Evolutionary conservation across 2,329 filamentous ascomycete species (phyloP).

Genomic region (Aspergillus luchuensis): DNA sequence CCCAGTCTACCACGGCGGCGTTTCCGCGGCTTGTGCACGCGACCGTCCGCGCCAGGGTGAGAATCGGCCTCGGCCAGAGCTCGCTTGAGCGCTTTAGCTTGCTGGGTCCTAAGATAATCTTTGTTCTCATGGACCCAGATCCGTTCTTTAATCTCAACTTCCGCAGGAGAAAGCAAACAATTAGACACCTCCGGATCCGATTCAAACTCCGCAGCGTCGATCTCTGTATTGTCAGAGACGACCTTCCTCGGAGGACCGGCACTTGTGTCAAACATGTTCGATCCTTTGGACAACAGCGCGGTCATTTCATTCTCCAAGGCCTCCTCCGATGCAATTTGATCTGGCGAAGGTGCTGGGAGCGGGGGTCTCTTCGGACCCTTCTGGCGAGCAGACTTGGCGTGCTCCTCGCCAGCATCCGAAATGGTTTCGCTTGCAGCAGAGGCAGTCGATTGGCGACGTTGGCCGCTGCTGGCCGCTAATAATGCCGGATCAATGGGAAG

Average conservation of each 20-base stretch:
- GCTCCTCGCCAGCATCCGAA: conserved; percentile 25
- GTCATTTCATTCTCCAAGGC: conserved; percentile 69
- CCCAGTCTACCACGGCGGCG: conserved; percentile 51
- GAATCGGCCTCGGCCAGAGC: conserved; percentile 61
- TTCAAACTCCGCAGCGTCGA: conserved; percentile 80
- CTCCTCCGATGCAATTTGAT: conserved; percentile 61
- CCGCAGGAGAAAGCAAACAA: conserved; percentile 72
- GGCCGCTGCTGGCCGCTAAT: conserved; percentile 23
- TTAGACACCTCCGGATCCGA: conserved; percentile 85
- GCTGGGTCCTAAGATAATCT: conserved; percentile 84
- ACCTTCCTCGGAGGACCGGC: conserved; percentile 40
- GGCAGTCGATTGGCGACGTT: conserved; percentile 24
- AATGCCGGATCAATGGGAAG: conserved; percentile 50
- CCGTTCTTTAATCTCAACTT: conserved; percentile 80
- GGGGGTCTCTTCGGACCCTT: conserved; percentile 34
- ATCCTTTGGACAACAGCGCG: conserved; percentile 58
- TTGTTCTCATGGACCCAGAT: conserved; percentile 96
- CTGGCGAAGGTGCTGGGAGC: conserved; percentile 58
- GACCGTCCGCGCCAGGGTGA: conserved; percentile 25
- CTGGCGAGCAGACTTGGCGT: conserved; percentile 27
- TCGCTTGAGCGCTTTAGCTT: conserved; percentile 76
- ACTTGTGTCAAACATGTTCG: conserved; percentile 38
- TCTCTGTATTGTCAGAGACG: conserved; percentile 58
- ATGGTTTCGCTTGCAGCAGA: conserved; percentile 26
- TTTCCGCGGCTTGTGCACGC: conserved; percentile 51